Evolutionary conservation across 306 rosid species (phyloP).

Genomic region (Heteromeles arbutifolia): DNA sequence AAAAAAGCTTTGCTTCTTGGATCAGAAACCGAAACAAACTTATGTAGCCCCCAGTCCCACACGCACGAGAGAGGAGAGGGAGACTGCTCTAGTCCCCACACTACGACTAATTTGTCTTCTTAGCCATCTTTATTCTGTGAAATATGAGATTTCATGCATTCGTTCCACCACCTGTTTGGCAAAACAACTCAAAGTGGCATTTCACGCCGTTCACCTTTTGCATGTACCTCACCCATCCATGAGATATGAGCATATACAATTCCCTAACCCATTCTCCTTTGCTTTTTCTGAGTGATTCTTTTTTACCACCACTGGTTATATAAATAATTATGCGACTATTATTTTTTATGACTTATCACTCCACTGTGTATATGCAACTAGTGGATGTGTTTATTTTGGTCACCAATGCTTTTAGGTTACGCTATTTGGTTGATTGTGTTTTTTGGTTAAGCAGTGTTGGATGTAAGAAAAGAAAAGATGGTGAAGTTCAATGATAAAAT

Average conservation of each 20-base stretch:
- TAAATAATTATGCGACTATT: neutral
- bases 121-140: neutral
- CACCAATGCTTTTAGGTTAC: neutral
- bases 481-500: too few species aligned
- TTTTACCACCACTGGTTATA: neutral
- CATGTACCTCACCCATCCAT: neutral
- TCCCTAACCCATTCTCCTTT: neutral
- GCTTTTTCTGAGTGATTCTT: neutral
- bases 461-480: too few species aligned
- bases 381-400: neutral
- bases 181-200: neutral
- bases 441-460: too few species aligned
- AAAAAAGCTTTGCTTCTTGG: neutral
- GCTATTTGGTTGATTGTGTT: neutral
- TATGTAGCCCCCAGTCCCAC: neutral
- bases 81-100: conserved; percentile 2
- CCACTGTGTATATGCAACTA: neutral
- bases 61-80: neutral
- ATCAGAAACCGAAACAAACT: conserved; percentile 6
- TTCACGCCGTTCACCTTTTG: neutral
- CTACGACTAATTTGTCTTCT: conserved; percentile 10
- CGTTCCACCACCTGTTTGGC: neutral
- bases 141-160: conserved; percentile 6
- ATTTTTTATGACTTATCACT: neutral
- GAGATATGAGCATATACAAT: neutral